Base-by-base conservation (phyloP, 306 rosid genomes). In the Hylodesmum podocarpum region DNA sequence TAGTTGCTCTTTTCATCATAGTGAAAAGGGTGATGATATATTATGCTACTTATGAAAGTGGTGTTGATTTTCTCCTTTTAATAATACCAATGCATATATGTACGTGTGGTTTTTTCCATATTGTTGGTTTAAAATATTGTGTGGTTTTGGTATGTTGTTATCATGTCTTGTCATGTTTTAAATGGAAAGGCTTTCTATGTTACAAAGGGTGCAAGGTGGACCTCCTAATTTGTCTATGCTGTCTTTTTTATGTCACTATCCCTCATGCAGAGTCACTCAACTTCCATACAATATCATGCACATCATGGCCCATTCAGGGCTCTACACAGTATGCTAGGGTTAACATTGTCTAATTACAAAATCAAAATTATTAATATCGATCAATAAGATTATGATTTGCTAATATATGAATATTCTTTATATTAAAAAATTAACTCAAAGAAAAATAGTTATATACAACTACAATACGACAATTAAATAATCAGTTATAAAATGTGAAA, bases 121-220 rank as follows among this genome's bases (percentile, higher is more conserved):
- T 61, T 3, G 80, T 55, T 80, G 79, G 85, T 67, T 76, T 14
- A 16, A 6, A 15, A 49, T 49, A 81, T 37, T 65, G 86, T 85
- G 47, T 9, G 31, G 37, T 11, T 72, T 71, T 71, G 28, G 1
- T 10, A 54, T 55, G 40, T 72, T 62, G 84, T 43, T 79, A 87
- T 89, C 88, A 78, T 57, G 75, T 81, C 87, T 74, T 79, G 54
- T 57, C 65, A 24, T 34, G 28, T 68, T 82, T 44, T 25, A 68
- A 76, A 36, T 61, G 46, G 33, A 31, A 66, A 78, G 3, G 4
- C 8, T 70, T 28, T 18, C 13, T 25, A 31, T 53, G 76, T 59
- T 27, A 70, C 43, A 76, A 12, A 40, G 80, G 77, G 82, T 68
- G 84, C 74, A 34, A 28, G 79, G 66, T 79, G 75, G 33, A 74